phyloP scores from a whole-genome alignment of 2,329 filamentous ascomycete genomes.

The Aaosphaeria pasadenensis region DNA sequence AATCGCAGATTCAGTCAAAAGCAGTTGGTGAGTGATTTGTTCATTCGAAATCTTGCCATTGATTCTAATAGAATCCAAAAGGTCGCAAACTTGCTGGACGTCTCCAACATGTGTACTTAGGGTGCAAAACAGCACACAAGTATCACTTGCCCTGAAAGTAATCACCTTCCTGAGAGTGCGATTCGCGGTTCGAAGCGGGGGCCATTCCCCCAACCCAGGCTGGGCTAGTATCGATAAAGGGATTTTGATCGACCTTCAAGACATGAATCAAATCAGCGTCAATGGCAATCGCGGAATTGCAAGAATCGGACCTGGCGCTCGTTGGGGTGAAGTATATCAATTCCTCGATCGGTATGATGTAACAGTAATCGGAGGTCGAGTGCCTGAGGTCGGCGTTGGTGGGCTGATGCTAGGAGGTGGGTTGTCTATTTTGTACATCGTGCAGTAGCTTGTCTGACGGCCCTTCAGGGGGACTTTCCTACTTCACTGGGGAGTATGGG shows the following conservation, averaged over 20 bases:
- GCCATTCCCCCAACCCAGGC: slow-evolving; percentile 20
- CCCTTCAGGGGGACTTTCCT: not conserved
- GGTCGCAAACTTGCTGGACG: slow-evolving; percentile 6
- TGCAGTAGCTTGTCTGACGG: not conserved
- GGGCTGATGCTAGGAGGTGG: slow-evolving; percentile 7
- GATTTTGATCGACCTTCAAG: slow-evolving; percentile 9
- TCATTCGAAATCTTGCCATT: too few species aligned
- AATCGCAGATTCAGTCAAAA: too few species aligned
- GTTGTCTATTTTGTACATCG: not conserved
- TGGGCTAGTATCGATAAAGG: slow-evolving; percentile 18
- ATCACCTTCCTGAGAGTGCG: slow-evolving; percentile 8
- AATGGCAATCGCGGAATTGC: slow-evolving; percentile 10
- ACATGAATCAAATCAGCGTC: slow-evolving; percentile 18
- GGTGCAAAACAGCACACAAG: slow-evolving; percentile 9
- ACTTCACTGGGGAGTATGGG: not conserved
- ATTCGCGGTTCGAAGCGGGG: slow-evolving; percentile 20
- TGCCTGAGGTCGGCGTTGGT: slow-evolving; percentile 8
- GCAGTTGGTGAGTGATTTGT: too few species aligned
- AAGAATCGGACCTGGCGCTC: slow-evolving; percentile 3
- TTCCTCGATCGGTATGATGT: slow-evolving; percentile 1
- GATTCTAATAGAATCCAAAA: not conserved
- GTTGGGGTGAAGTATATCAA: slow-evolving; percentile 4
- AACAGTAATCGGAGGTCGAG: slow-evolving; percentile 6
- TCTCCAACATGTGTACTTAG: slow-evolving; percentile 16
- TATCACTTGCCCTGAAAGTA: slow-evolving; percentile 14